Evolutionary conservation across 139 green algal species (phyloP).

Genomic region (Chlamydomonas sphaeroides): DNA sequence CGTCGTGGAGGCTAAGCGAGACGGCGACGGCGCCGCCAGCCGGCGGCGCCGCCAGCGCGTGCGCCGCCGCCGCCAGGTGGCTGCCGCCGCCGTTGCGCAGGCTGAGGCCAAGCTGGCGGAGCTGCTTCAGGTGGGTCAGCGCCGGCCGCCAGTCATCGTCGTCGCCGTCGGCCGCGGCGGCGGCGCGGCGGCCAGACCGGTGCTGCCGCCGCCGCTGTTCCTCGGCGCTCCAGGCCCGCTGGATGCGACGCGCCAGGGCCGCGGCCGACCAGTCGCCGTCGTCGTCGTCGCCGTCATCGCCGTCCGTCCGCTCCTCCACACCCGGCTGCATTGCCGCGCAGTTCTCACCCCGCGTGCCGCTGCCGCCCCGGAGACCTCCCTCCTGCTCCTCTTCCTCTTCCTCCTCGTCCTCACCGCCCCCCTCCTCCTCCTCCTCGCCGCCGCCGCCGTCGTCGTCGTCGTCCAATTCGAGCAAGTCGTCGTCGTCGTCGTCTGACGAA

Average conservation of each 20-base stretch:
- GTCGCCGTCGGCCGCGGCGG: neutral
- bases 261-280: no score
- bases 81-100: conserved; percentile 6
- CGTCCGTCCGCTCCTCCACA: no score
- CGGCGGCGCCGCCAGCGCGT: neutral
- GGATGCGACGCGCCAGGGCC: no score
- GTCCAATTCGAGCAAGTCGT: no score
- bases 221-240: no score
- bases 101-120: neutral
- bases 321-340: no score
- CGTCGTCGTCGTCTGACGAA: neutral
- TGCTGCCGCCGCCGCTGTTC: no score
- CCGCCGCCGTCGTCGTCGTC: neutral
- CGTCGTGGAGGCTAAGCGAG: neutral
- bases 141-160: conserved; percentile 7
- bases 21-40: neutral
- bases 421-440: no score
- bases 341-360: no score
- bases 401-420: neutral
- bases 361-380: neutral
- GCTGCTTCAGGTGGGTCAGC: neutral
- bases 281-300: no score
- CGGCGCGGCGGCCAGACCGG: no score
- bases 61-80: conserved; percentile 27
- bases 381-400: neutral